Conservation (phyloP, 352 stramenopile species). For the Blastocystis hominis region DNA sequence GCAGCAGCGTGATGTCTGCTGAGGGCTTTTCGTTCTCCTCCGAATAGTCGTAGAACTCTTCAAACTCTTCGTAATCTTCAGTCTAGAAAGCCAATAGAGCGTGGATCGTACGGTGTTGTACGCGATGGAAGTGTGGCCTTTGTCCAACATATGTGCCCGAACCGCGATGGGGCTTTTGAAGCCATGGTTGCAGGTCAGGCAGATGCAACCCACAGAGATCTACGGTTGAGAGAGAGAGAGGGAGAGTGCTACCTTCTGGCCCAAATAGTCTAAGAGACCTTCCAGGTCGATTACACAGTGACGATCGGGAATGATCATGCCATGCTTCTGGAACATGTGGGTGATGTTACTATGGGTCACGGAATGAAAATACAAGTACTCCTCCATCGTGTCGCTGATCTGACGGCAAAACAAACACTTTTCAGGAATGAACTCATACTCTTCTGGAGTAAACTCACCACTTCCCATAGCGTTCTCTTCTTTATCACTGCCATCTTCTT, state of each 20-base stretch:
- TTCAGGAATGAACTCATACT: conserved; percentile 3
- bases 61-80: conserved; percentile 68
- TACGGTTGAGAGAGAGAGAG: conserved; percentile 70
- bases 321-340: conserved; percentile 74
- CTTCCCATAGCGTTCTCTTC: too few species aligned
- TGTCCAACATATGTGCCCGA: conserved; percentile 81
- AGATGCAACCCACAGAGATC: conserved; percentile 81
- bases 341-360: conserved; percentile 60
- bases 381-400: conserved; percentile 7
- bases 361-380: neutral
- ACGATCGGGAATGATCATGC: conserved; percentile 82
- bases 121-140: conserved; percentile 78
- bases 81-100: conserved; percentile 44
- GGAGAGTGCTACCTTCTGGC: conserved; percentile 70
- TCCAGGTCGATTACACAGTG: conserved; percentile 77
- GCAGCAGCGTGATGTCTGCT: conserved; percentile 51
- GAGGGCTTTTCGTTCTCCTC: conserved; percentile 62
- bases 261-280: conserved; percentile 75
- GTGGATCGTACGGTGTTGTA: conserved; percentile 69
- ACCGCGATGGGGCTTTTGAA: conserved; percentile 75
- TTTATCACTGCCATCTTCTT: too few species aligned
- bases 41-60: conserved; percentile 64
- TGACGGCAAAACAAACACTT: conserved; percentile 36
- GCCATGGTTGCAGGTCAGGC: conserved; percentile 69
- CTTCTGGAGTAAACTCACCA: conserved; percentile 4